A percentile compares a stretch with the other conserved stretches of the same genome.
Evolutionary conservation across 768 basidiomycete genomes (phyloP).

Genomic region (Lactifluus subvellereus): DNA sequence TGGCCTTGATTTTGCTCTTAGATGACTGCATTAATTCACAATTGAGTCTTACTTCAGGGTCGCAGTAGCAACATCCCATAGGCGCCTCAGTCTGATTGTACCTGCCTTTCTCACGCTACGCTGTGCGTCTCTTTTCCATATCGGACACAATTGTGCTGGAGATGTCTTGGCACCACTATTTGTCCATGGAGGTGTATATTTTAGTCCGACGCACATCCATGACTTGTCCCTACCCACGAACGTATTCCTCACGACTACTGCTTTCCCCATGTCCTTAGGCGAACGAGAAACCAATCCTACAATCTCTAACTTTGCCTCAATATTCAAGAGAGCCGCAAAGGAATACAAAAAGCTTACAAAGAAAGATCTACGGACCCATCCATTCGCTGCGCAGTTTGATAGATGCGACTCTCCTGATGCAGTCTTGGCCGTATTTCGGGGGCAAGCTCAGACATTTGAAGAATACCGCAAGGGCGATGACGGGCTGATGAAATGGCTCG

Average conservation of each 20-base stretch:
- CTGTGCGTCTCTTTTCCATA: background rate
- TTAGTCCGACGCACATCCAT: background rate
- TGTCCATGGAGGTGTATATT: background rate
- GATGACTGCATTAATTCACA: too few species aligned
- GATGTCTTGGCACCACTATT: background rate
- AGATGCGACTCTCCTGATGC: background rate
- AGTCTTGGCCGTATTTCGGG: background rate
- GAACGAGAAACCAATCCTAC: too few species aligned
- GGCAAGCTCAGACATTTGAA: background rate
- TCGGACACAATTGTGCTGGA: background rate
- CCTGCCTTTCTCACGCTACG: background rate
- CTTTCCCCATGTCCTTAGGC: too few species aligned
- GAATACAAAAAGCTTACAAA: background rate
- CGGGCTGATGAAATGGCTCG: too few species aligned
- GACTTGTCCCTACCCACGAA: background rate
- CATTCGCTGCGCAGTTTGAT: background rate
- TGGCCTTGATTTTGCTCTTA: too few species aligned
- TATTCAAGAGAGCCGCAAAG: background rate
- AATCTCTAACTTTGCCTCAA: too few species aligned
- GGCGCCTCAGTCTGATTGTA: background rate
- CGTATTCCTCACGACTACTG: background rate
- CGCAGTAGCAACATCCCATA: too few species aligned
- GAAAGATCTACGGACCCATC: background rate
- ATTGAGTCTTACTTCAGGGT: too few species aligned
- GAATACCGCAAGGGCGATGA: too few species aligned